Base-by-base conservation (phyloP, 495 filamentous ascomycete genomes). In the Saxispiralis lemnorum region DNA sequence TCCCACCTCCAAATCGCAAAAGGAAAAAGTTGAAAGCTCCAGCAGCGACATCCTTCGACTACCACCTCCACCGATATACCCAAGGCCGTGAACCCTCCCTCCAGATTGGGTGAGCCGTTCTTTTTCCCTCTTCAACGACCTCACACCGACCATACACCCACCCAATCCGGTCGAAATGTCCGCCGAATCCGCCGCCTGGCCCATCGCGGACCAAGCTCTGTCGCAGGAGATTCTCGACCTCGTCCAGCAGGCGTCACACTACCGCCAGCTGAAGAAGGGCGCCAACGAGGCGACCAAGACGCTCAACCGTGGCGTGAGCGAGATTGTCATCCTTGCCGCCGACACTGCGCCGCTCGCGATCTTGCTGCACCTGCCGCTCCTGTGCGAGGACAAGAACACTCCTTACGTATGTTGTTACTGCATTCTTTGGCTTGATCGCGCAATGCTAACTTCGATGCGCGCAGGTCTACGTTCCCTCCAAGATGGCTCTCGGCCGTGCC, bases 181-280 rank as follows among this genome's bases (percentile, higher is more conserved):
- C 35, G 47, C 55, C 41, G 38, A 54, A 40, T 46, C 35, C 44
- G 55, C 54, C 76, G 88, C 88, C 53, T 94, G 85, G 81, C 88
- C 88, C 51, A 65, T 92, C 56, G 88, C 88, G 61, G 89, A 94
- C 56, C 66, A 72, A 51, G 68, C 68, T 43, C 71, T 93, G n/a
- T 64, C 78, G 12, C 72, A 85, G 73, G 75, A 80, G 57, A 73
- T 92, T 44, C 70, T 93, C 31, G 85, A 93, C 55, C 71, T 93
- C 24, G 71, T 94, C 32, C 88, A 95, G 66, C 83, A 93, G 60
- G 81, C 80, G 24, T 67, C 66, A 37, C 81, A 93, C 63, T 83
- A 83, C 64, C 68, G 81, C 33, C 84, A 89, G 68, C 60, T 88
- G 30, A 93, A 92, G 74, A 89, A 89, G 69, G 83, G 83, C 40